phyloP scores from a whole-genome alignment of 148 eudicot species.

The Polygonum maritimum region DNA sequence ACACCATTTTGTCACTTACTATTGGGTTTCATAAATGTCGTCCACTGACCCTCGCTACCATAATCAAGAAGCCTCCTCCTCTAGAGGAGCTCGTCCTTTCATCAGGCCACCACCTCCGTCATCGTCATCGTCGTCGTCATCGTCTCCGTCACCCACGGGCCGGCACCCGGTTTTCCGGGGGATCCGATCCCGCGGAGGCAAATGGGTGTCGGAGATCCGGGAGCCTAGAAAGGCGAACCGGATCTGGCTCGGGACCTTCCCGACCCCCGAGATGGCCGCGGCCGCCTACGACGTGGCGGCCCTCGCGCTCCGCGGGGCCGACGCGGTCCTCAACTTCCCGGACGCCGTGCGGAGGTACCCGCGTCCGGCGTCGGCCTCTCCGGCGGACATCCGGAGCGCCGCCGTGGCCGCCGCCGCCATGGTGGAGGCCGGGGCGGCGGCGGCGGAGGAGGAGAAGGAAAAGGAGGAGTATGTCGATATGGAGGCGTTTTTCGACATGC shows the following conservation, averaged over 20 bases:
- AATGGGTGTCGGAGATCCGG: constrained; percentile 60
- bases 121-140: neutral
- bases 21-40: neutral
- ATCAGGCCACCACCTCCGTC: too few relatives aligned
- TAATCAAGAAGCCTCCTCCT: neutral
- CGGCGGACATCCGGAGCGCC: constrained; percentile 43
- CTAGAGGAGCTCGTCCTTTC: too few relatives aligned
- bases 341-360: constrained; percentile 35
- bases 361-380: constrained; percentile 28
- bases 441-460: neutral
- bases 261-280: constrained; percentile 49
- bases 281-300: constrained; percentile 65
- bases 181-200: constrained; percentile 13
- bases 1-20: too few relatives aligned
- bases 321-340: constrained; percentile 36
- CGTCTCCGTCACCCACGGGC: neutral
- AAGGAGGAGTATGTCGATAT: constrained; percentile 31
- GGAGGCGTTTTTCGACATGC: constrained; percentile 52
- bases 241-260: constrained; percentile 61
- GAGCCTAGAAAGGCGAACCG: constrained; percentile 47
- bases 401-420: constrained; percentile 35
- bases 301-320: constrained; percentile 36
- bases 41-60: neutral
- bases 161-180: neutral
- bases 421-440: neutral